Conservation (phyloP, 768 basidiomycete genomes). For the Lactarius trivialis region DNA sequence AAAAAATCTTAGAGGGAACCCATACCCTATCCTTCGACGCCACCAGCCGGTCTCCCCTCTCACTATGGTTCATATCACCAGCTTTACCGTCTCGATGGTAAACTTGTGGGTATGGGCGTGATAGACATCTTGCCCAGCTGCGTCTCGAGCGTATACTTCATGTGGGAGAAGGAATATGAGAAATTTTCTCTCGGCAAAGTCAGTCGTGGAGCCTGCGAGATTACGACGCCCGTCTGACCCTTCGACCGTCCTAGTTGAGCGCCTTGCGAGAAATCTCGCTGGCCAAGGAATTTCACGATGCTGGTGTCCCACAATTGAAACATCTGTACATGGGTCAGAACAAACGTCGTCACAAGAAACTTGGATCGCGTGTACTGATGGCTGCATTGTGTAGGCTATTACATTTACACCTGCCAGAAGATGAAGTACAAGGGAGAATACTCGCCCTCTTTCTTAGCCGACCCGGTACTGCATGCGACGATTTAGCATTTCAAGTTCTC, state of each 20-base stretch:
- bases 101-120: constrained; percentile 79
- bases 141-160: constrained; percentile 84
- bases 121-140: constrained; percentile 86
- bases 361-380: not conserved
- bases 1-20: constrained; percentile 41
- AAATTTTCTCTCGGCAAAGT: constrained; percentile 76
- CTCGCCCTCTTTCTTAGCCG: constrained; percentile 75
- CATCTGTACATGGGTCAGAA: constrained; percentile 82
- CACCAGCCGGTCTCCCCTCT: constrained; percentile 56
- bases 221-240: not conserved
- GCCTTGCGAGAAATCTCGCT: constrained; percentile 78
- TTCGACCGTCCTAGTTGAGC: constrained; percentile 50
- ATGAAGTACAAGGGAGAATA: constrained; percentile 98
- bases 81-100: constrained; percentile 73
- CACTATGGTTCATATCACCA: constrained; percentile 93
- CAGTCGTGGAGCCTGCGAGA: not conserved
- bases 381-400: constrained; percentile 56
- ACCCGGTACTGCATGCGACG: constrained; percentile 58
- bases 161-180: constrained; percentile 72
- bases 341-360: not conserved
- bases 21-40: constrained; percentile 49
- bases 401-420: constrained; percentile 87
- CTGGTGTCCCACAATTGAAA: constrained; percentile 55
- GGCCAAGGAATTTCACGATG: constrained; percentile 63
- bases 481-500: not conserved